Percentiles rank a stretch among this genome's conserved stretches.
phyloP scores from a whole-genome alignment of 192 early-diverging fungal genomes.

The Neocallimastix lanati region DNA sequence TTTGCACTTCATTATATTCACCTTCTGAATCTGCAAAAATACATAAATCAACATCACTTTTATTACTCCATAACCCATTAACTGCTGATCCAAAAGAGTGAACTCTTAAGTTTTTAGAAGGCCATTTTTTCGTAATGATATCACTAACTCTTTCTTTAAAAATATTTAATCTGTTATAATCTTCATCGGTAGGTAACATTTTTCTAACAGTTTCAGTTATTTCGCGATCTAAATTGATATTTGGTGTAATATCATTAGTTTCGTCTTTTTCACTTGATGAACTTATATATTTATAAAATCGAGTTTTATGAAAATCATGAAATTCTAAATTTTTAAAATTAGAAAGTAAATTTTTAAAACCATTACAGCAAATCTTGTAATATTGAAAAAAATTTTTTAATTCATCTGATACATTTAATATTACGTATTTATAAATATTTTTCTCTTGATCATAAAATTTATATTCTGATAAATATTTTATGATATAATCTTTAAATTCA shows the following conservation, averaged over 20 bases:
- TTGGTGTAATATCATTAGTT: no score
- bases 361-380: background rate
- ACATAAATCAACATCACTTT: background rate
- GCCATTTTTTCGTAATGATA: background rate
- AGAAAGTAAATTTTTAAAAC: background rate
- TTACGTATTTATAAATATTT: background rate
- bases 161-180: background rate
- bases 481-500: background rate
- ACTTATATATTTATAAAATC: no score
- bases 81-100: background rate
- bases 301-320: no score
- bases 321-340: background rate
- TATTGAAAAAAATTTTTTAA: background rate
- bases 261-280: no score
- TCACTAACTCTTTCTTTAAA: background rate
- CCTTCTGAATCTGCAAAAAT: background rate
- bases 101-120: background rate
- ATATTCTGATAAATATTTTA: background rate
- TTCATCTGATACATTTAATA: background rate
- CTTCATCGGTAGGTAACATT: background rate
- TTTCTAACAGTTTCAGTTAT: background rate
- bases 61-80: background rate
- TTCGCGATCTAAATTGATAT: background rate
- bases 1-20: background rate
- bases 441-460: background rate